Base-by-base conservation (phyloP, 257 asterid species). In the Henckelia pumila region DNA sequence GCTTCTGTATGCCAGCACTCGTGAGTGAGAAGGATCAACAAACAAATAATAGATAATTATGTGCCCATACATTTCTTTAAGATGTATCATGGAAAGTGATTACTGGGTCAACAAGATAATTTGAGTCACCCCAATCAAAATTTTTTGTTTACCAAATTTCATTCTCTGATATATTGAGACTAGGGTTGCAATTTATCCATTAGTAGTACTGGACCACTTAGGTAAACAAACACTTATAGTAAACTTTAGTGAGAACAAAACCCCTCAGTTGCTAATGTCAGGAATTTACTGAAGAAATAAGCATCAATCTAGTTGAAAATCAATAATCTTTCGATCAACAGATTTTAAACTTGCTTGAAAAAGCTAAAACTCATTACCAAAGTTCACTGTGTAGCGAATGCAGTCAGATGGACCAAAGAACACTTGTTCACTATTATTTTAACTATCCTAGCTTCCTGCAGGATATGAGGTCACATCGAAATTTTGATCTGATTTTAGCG, bases 1-100 rank as follows among this genome's bases (percentile, higher is more conserved):
- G 47, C 63, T 71, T 68, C 63, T 52, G 23, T n/a, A 14, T 23
- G 47, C 69, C 69, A 52, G 61, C 70, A 33, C 52, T 77, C 22
- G 37, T n/a, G 57, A 23, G 40, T 57, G 64, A 71, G 55, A 67
- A 59, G 5, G 47, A 64, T 60, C 26, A 25, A n/a, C 32, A 26
- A 56, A 16, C 6, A 10, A 44, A 20, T 21, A 58, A 40, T 59
- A 65, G n/a, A 52, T 7, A 37, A 25, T 13, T 10, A 63, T 56
- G 33, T 61, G 70, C 17, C 11, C 22, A 14, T 61, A 21, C 29
- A 40, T 59, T 50, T 56, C 30, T 52, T 61, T 49, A 24, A 70
- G 40, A 60, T 59, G 44, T 56, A 60, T 47, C 56, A 55, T 28
- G 49, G 26, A 21, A 10, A 37, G 24, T 21, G 19, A 72, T 26